Conservation (phyloP, 345 rosid species). For the Anastatica hierochuntica region DNA sequence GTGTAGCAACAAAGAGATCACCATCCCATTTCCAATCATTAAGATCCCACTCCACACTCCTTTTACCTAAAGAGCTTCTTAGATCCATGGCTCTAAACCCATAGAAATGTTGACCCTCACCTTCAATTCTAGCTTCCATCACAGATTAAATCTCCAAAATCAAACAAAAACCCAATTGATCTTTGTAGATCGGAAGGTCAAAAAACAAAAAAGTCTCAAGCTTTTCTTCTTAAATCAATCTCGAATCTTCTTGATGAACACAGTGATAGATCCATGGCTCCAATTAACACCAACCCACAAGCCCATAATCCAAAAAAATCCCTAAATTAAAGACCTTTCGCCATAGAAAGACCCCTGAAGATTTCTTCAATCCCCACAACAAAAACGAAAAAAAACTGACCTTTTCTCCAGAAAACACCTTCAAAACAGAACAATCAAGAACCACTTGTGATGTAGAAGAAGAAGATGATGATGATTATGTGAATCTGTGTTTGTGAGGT, state of each 20-base stretch:
- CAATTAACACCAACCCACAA: conserved; percentile 55
- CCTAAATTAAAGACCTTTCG: conserved; percentile 16
- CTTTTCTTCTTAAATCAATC: conserved; percentile 44
- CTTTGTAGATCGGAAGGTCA: conserved; percentile 33
- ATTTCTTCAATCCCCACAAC: no score
- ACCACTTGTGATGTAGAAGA: background rate
- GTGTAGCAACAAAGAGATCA: conserved; percentile 80
- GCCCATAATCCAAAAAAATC: conserved; percentile 24
- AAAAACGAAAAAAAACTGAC: conserved; percentile 14
- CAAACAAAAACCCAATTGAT: conserved; percentile 15
- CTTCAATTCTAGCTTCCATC: conserved; percentile 79
- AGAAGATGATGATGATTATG: conserved; percentile 30
- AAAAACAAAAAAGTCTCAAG: conserved; percentile 13
- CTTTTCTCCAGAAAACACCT: conserved; percentile 1
- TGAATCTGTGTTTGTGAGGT: conserved; percentile 28
- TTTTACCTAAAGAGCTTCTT: conserved; percentile 51
- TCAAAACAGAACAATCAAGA: background rate
- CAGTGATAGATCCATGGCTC: conserved; percentile 53
- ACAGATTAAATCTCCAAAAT: conserved; percentile 9
- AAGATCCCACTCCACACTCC: conserved; percentile 74
- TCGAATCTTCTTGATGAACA: conserved; percentile 55
- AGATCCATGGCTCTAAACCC: conserved; percentile 38
- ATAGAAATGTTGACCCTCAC: conserved; percentile 48
- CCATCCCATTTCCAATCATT: conserved; percentile 99
- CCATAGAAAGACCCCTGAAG: background rate